These are phyloP conservation scores for Porogramme epimiltina DNA, from an alignment of 1,284 basidiomycete species.

Conservation along the genomic window DNA sequence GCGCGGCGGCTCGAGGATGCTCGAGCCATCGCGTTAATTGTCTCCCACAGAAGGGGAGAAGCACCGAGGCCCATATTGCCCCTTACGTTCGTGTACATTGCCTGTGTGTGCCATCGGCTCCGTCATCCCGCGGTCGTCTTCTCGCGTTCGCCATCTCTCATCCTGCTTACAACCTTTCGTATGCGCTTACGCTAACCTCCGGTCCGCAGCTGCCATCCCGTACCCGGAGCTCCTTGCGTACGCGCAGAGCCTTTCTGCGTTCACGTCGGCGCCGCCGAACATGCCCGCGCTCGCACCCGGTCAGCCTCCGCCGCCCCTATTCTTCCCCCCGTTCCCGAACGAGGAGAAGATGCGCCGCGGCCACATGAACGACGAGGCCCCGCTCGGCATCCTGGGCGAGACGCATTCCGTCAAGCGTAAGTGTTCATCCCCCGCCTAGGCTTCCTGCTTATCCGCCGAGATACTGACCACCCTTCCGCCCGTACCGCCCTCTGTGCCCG, in stretches of 20 bases:
- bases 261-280: slow-evolving; percentile 83
- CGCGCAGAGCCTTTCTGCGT: slow-evolving; percentile 77
- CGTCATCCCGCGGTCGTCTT: no score
- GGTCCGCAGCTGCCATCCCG: slow-evolving; percentile 62
- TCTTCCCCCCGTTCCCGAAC: slow-evolving; percentile 85
- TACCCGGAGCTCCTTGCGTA: slow-evolving; percentile 80
- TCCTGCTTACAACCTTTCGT: no score
- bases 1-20: no score
- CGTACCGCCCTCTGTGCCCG: slow-evolving; percentile 7
- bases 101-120: no score
- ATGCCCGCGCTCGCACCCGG: slow-evolving; percentile 74
- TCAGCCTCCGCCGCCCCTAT: slow-evolving; percentile 70
- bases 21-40: no score
- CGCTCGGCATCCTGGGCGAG: slow-evolving; percentile 74
- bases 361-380: slow-evolving; percentile 73
- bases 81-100: no score
- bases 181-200: no score
- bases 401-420: slow-evolving; percentile 74
- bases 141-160: no score
- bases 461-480: slow-evolving; percentile 4
- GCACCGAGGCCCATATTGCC: no score
- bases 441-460: no score
- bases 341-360: slow-evolving; percentile 86
- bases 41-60: no score
- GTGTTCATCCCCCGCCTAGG: slow-evolving; percentile 32